Percentiles rank a stretch among this genome's conserved stretches.
Conservation (phyloP, 73 alveolate genomes). For the Loxodes magnus region DNA sequence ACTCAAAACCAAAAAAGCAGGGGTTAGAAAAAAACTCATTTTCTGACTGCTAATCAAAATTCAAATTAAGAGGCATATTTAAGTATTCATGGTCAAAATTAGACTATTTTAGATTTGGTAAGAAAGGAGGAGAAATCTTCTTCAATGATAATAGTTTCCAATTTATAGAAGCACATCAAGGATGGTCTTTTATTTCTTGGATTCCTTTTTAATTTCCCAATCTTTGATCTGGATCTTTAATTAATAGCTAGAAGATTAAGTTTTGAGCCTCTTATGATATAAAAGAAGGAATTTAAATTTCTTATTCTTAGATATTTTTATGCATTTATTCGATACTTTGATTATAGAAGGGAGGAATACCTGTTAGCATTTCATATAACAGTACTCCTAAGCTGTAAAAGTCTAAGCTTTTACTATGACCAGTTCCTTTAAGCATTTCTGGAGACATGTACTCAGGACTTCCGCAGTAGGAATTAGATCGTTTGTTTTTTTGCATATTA, state of each 20-base stretch:
- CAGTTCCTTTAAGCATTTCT: conserved; percentile 3
- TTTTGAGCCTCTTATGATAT: conserved; percentile 34
- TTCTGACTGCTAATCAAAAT: no score
- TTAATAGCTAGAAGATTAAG: conserved; percentile 42
- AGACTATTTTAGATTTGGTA: conserved; percentile 17
- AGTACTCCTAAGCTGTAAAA: conserved; percentile 13
- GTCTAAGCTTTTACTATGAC: conserved; percentile 11
- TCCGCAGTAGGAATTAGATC: conserved; percentile 12
- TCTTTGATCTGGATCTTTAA: conserved; percentile 69
- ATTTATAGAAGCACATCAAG: conserved; percentile 23
- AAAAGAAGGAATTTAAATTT: conserved; percentile 4
- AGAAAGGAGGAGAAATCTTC: conserved; percentile 37
- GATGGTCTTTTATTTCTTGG: conserved; percentile 25
- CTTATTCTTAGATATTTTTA: conserved; percentile 15
- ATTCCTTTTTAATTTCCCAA: conserved; percentile 44
- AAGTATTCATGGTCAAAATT: conserved; percentile 31
- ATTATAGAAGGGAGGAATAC: conserved; percentile 44
- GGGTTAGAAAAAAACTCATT: no score
- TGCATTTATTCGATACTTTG: conserved; percentile 25
- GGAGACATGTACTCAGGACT: conserved; percentile 16
- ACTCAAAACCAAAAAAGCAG: no score
- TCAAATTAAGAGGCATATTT: conserved; percentile 11
- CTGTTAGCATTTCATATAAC: conserved; percentile 25
- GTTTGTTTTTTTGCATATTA: not conserved
- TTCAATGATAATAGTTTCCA: conserved; percentile 6